Evolutionary conservation across 2,329 filamentous ascomycete genomes (phyloP), one percentile per base, ranked within the genome.

Genomic region (Colletotrichum theobromicola): DNA sequence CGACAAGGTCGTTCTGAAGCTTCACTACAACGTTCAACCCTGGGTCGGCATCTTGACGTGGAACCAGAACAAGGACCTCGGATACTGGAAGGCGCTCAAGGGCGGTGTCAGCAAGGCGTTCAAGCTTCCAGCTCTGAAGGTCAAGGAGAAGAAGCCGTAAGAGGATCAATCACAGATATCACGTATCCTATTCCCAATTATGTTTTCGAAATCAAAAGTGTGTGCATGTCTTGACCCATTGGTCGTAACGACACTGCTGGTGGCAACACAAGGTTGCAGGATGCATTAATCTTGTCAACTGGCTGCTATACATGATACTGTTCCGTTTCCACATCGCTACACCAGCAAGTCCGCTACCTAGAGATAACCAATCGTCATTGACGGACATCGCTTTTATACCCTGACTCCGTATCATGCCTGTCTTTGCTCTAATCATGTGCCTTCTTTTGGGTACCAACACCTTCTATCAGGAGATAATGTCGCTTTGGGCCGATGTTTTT

Each of bases 21-120:
- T 98, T 67, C 93, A 97, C 81, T 99, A 98, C 92, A 98, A 98
- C 85, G 94, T 98, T 75, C 97, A 99, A 88, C 97, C 97, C 35
- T 98, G 96, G 95, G 95, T 99, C 13, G 97, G 97, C 16, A 85
- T 93, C 67, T 85, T 98, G 83, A 94, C 94, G 55, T 99, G 97
- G 97, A 93, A 94, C 80, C 88, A 91, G 76, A 83, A 88, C 76
- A 78, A 81, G 55, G 87, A 90, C 77, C 83, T 90, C 70, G 90
- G 90, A 12, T 82, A 86, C 64, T 96, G 94, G 94, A 89, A 92
- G 85, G 88, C 86, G 68, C 80, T 95, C 75, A 86, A 88, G 78
- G 92, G 90, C 7, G 93, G 93, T n/a, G 81, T 89, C 77, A 94
- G 92, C 81, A 87, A 91, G 77, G 81, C 81, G 32, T 95, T 96